Base-by-base conservation (phyloP, 2,329 filamentous ascomycete species). In the Aspergillus sp. region DNA sequence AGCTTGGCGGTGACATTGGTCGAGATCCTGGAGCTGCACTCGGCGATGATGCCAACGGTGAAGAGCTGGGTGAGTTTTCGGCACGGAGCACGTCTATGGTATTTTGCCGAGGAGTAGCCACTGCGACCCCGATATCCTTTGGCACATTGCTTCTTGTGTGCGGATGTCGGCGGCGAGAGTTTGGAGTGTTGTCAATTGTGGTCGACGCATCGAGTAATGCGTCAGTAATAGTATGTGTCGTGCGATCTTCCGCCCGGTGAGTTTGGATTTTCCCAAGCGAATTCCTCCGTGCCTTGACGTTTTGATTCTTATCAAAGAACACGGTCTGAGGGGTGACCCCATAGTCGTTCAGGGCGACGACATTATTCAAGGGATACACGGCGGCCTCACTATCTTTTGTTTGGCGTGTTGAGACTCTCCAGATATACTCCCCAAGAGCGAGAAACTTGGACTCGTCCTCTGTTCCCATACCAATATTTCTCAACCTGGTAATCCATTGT, bases 391-490 rank as follows among this genome's bases (percentile, higher is more conserved):
- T 59, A 57, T 85, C 82, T 3, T 88, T 86, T 9, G 85, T 80
- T 71, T 89, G 91, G 64, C 91, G 88, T 69, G 88, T 87, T 54
- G 91, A 91, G 7, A 95, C 84, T 45, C 91, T 88, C 91, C 92
- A 97, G 46, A 99, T 91, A 71, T 96, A 98, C 72, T 97, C 93
- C 60, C 91, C 85, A 11, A 99, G 82, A 5, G 89, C 91, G 41
- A 98, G 81, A 2, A 99, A 80, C 75, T 99, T 98, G 72, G 91
- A 87, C 67, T 99, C 95, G 68, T 99, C 94, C 49, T 97, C 93
- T 1, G 83, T 72, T 1, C 84, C 81, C 81, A 99, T 87, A 0
- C 95, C 95, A 47, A 96, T 87, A 66, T 92, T 96, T 54, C 91
- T 87, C 52, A 99, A 79, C 66, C 92, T 90, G 15, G 86, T 83